Base-by-base conservation (phyloP, 1,139 yeast species). In the Taphrina betulina region DNA sequence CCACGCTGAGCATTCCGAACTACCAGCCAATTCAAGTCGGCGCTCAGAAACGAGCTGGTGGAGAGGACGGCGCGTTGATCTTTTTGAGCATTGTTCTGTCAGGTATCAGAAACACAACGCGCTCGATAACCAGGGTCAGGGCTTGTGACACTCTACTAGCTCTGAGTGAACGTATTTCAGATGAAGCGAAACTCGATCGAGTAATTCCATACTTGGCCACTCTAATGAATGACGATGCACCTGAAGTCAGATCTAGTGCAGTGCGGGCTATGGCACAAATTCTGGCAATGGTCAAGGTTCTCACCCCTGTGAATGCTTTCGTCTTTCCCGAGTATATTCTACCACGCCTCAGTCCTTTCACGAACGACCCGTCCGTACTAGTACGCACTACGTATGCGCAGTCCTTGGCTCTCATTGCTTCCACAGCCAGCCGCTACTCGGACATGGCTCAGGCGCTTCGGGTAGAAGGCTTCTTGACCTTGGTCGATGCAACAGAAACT, bases 141-240 rank as follows among this genome's bases (percentile, higher is more conserved):
- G 94, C 92, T 0, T 77, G 95, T 63, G 94, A 89, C 64, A 69
- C 90, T 57, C 77, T 92, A 2, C 68, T 88, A 10, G 88, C 88
- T 0, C 73, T 92, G 14, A 80, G 94, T 0, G 95, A 87, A 65
- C 77, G 81, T 59, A 74, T 88, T 2, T 79, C 80, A 38, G 97
- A 92, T 66, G 95, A 86, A 58, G 83, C 83, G 19, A 90, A 89
- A 65, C 72, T 92, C 44, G 97, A 92, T 67, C 72, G 96, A 44
- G 81, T 92, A 29, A 68, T 92, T 20, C 97, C 99, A 0, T 87
- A 83, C 65, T 69, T 92, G 31, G 78, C 86, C 33, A 67, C 77
- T 5, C 71, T 81, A 58, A 67, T 81, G 17, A 81, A 79, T 51
- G 85, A 79, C 60, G 70, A 75, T 0, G 73, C 77, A 31, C 75